phyloP scores from a whole-genome alignment of 2,329 filamentous ascomycete species.

The Davidsoniella eucalypti region DNA sequence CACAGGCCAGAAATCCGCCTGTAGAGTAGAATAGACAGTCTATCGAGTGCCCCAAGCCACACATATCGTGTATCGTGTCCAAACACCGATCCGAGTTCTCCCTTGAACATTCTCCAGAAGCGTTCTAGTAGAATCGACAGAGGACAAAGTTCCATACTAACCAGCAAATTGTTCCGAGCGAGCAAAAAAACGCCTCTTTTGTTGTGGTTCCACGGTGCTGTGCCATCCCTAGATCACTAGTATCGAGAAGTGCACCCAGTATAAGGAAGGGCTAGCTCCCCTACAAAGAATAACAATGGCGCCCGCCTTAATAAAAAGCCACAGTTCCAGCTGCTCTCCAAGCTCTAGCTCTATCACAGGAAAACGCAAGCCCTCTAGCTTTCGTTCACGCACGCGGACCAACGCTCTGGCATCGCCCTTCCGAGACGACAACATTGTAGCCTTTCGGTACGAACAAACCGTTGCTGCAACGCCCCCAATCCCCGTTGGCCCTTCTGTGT shows the following conservation, averaged over 20 bases:
- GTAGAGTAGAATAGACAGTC: too few relatives aligned
- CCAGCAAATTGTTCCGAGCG: too few relatives aligned
- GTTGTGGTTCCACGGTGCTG: not conserved
- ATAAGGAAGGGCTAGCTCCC: not conserved
- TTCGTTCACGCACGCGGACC: conserved; percentile 16
- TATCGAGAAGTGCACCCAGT: not conserved
- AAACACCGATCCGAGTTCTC: not conserved
- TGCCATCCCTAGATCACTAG: not conserved
- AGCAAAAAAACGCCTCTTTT: not conserved
- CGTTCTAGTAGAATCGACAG: too few relatives aligned
- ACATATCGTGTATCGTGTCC: too few relatives aligned
- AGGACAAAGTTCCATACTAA: too few relatives aligned
- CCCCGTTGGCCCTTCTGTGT: conserved; percentile 19
- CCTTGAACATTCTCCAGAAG: not conserved
- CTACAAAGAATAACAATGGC: conserved; percentile 1
- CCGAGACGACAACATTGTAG: conserved; percentile 34
- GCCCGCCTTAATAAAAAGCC: conserved; percentile 23
- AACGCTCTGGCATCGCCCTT: conserved; percentile 24
- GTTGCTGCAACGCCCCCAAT: conserved; percentile 41
- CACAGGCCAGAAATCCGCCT: too few relatives aligned
- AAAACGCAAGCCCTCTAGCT: conserved; percentile 16
- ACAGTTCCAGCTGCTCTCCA: conserved; percentile 18
- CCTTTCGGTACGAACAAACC: conserved; percentile 45
- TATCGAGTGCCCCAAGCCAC: too few relatives aligned
- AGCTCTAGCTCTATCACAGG: conserved; percentile 14